These are phyloP conservation scores for Saccharomyces jurei DNA, from an alignment of 805 yeast species.

Conservation along the genomic window DNA sequence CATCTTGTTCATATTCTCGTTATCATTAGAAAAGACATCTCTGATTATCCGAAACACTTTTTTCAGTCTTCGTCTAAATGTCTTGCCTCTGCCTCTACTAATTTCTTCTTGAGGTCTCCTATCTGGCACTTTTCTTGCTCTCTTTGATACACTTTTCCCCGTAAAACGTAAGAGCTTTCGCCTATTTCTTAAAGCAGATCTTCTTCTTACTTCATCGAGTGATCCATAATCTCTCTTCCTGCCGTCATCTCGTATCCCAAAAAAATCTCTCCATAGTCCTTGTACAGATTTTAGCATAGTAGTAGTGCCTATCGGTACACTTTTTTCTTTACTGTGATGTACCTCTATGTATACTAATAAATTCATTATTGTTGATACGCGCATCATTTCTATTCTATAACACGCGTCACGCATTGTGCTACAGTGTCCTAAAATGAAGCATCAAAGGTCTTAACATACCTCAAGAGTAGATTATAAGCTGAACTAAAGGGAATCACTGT, in stretches of 20 bases:
- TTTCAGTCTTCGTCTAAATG: neutral
- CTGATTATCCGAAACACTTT: neutral
- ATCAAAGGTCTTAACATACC: neutral
- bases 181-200: neutral
- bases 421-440: neutral
- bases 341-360: neutral
- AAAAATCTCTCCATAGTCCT: neutral
- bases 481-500: neutral
- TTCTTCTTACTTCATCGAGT: constrained; percentile 1
- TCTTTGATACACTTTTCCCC: neutral
- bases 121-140: neutral
- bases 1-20: constrained; percentile 16
- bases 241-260: neutral
- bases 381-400: neutral
- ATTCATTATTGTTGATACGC: neutral
- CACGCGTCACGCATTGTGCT: neutral
- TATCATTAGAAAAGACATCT: constrained; percentile 15
- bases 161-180: neutral
- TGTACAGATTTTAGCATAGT: neutral
- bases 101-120: neutral
- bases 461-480: neutral
- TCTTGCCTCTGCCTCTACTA: neutral
- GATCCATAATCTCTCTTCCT: constrained; percentile 3
- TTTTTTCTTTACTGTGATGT: neutral
- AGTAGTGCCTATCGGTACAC: neutral